Base-by-base conservation (phyloP, 371 early-diverging fungal genomes). In the Rhizopus delemar region DNA sequence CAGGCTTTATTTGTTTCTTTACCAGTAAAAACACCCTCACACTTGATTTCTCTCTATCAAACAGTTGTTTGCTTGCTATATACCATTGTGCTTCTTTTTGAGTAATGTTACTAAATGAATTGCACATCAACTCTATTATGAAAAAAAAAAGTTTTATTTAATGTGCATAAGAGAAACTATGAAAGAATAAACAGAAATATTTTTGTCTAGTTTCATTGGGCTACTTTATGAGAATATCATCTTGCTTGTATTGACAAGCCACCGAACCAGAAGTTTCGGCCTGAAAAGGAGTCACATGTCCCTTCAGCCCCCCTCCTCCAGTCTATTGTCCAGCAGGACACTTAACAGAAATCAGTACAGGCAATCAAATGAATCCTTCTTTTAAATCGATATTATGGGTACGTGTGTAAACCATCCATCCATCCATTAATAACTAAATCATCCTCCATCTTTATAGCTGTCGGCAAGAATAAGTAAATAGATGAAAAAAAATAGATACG, bases 321-420 rank as follows among this genome's bases (percentile, higher is more conserved):
- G 46, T 22, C 46, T 38, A 11, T 38, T 8, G 39, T 38, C 39
- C 39, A 11, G 36, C 16, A 33, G 45, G 36, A 33, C 34, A 57
- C 49, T 39, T 50, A 58, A 58, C 34, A 38, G 34, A 41, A 41
- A 28, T n/a, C 16, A n/a, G 33, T 38, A 11, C 31, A 50, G 39
- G 13, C 55, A 53, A 61, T 31, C 57, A 46, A 57, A 57, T 45
- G 49, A 39, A 64, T 60, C 66, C 64, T 62, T 66, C 68, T 72
- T 71, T 72, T 69, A 62, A 69, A 69, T 63, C 59, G 69, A 43
- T 68, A 70, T 56, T 66, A 69, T 69, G 68, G 69, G 69, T 69
- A 63, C 39, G 56, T 66, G 50, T 39, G 35, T 48, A 57, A 63
- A 54, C 55, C 72, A 72, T 69, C 72, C 71, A 69, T 72, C 54